Base-by-base conservation (phyloP, 2,329 filamentous ascomycete genomes). In the Nemania serpens region DNA sequence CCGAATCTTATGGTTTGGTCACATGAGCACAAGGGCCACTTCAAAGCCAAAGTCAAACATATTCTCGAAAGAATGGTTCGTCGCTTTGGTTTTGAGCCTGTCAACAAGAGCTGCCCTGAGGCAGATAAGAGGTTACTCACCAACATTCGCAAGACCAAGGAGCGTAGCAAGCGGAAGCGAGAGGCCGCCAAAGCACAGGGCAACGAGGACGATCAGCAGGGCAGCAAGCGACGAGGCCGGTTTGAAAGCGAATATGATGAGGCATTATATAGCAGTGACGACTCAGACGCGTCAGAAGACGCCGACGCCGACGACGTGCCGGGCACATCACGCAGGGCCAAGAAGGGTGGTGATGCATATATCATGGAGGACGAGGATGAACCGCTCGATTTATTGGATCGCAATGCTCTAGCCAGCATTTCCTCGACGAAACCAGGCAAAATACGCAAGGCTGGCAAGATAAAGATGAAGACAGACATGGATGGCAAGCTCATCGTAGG, bases 21-120 rank as follows among this genome's bases (percentile, higher is more conserved):
- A 73, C 92, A 97, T 76, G 95, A 99, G 77, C 96, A 99, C 81
- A 98, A 98, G 80, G 93, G 93, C 12, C 93, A 96, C 74, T 95
- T 99, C 80, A 92, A 94, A 71, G 89, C 91, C 51, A 99, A 98
- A 81, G 93, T 99, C 68, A 98, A 97, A 86, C 93, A 97, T 73
- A 98, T 99, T 65, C 80, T 99, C 15, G 95, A 99, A 78, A 88
- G 95, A 54, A 92, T 97, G 84, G 90, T 98, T 20, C 87, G 94
- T 49, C 88, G 94, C 58, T 98, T 97, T 72, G 93, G 95, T 49
- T 90, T 90, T 47, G 89, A 94, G 2, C 77, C 86, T 33, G 85
- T 99, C 12, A 91, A 95, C 76, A 85, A 86, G 66, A 82, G 91
- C 74, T 93, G 91, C 60, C 94, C 93, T 2, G 91, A 96, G 70